These are phyloP conservation scores for Alternaria arbusti DNA, from an alignment of 2,329 filamentous ascomycete genomes.

Conservation along the genomic window DNA sequence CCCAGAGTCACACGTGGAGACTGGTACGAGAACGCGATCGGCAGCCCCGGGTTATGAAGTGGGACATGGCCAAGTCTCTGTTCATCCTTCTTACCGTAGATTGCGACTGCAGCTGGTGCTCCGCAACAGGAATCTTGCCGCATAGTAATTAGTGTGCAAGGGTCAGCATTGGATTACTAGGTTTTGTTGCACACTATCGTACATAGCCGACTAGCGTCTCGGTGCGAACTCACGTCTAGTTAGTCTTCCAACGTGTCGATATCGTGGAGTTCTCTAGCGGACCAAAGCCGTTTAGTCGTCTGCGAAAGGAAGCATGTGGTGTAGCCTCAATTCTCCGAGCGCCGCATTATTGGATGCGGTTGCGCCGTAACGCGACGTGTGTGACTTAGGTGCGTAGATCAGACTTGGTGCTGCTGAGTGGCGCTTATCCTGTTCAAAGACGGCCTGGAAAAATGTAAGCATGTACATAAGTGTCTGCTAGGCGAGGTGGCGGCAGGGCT, in stretches of 20 bases:
- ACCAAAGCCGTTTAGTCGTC: background rate
- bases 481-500: background rate
- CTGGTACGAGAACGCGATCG: slow-evolving; percentile 1
- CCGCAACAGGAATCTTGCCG: slow-evolving; percentile 6
- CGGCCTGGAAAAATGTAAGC: background rate
- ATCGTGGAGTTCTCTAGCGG: slow-evolving; percentile 9
- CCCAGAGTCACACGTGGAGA: slow-evolving; percentile 6
- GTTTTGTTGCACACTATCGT: slow-evolving; percentile 4
- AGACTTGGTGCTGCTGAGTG: background rate
- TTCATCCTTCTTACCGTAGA: background rate
- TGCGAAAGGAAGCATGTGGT: background rate
- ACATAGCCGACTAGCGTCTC: slow-evolving; percentile 1
- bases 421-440: background rate
- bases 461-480: background rate
- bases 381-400: slow-evolving; percentile 2
- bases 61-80: background rate
- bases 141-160: background rate
- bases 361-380: background rate
- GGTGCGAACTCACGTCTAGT: background rate
- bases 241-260: slow-evolving; percentile 6
- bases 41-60: background rate
- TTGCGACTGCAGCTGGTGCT: background rate
- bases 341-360: background rate
- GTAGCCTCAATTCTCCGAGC: slow-evolving; percentile 2
- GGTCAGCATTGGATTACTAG: background rate